A percentile compares a stretch with the other conserved stretches of the same genome.
phyloP scores from a whole-genome alignment of 2,329 filamentous ascomycete species.

The Diplodia corticola region DNA sequence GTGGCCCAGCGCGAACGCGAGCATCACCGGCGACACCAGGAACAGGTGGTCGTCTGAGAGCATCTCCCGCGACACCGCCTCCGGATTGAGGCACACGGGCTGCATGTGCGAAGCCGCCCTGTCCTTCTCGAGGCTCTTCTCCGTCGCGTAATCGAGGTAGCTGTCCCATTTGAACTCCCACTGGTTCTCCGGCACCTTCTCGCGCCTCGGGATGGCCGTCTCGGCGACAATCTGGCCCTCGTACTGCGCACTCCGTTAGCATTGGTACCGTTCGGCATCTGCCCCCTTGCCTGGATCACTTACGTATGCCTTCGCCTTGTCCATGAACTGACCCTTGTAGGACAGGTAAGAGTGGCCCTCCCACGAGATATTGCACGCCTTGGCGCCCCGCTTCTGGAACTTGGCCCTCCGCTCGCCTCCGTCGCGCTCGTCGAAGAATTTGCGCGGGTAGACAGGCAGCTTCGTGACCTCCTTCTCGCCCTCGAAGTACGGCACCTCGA shows the following conservation, averaged over 20 bases:
- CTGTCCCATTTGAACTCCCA: slow-evolving; percentile 16
- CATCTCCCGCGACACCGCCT: background rate
- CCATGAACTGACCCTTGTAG: slow-evolving; percentile 15
- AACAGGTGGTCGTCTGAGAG: slow-evolving; percentile 11
- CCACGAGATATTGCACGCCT: slow-evolving; percentile 7
- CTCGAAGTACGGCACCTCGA: slow-evolving; percentile 12
- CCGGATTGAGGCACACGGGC: slow-evolving; percentile 1
- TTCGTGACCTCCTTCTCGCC: slow-evolving; percentile 10
- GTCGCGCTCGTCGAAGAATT: slow-evolving; percentile 10
- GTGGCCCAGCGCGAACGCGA: slow-evolving; percentile 5
- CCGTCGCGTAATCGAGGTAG: background rate
- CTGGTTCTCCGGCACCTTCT: slow-evolving; percentile 3
- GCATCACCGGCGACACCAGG: slow-evolving; percentile 17
- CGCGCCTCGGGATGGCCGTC: background rate
- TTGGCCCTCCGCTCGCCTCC: background rate
- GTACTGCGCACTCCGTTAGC: background rate
- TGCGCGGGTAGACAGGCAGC: slow-evolving; percentile 13
- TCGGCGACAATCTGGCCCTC: slow-evolving; percentile 12
- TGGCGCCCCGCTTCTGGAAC: background rate
- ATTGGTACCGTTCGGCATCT: background rate
- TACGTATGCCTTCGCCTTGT: slow-evolving; percentile 1
- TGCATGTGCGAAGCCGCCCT: background rate
- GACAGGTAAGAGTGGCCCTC: slow-evolving; percentile 6
- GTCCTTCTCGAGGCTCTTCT: background rate
- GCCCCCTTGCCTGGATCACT: too few relatives aligned